Evolutionary conservation across 2,329 filamentous ascomycete species (phyloP), one percentile per base, ranked within the genome.

Genomic region (Helminthosporium solani): DNA sequence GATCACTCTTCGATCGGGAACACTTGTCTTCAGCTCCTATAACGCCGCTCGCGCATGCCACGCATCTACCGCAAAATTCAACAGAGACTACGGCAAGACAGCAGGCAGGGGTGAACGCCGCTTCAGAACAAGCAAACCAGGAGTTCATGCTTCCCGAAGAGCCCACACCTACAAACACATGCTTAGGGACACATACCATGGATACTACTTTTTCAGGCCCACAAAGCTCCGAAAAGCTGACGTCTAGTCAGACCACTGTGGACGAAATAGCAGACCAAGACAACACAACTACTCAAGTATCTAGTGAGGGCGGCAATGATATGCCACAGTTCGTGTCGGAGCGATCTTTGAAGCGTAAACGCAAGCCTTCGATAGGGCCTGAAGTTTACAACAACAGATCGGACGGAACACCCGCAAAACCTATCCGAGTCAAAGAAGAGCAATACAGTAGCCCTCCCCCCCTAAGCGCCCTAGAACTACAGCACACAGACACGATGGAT

Each of bases 221-320:
- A 27, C 35, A 33, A 14, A 41, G 33, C 16, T 38, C 49, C n/a
- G 47, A 52, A 6, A 56, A 50, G n/a, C 37, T 65, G 21, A 49
- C 58, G 12, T 77, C 74, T 1, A 76, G 73, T 44, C 74, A 76
- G 51, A 75, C 71, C 2, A 77, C 74, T 4, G 68, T 70, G 39
- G 65, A 67, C 33, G 69, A 72, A 40, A 50, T 39, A 11, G 39
- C 52, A 9, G 55, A 63, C 9, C 56, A 61, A 27, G 41, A 25
- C 21, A 37, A 42, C 38, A 40, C 25, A 34, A 36, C 34, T 5
- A 44, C 47, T 16, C 49, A 46, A 9, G 30, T 23, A 12, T 45
- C 43, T 7, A 34, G 43, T 16, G 48, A 47, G 7, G 44, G 61
- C 12, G 64, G 70, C n/a, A 70, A 75, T n/a, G 67, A 71, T 36